Percentiles rank a stretch among this genome's conserved stretches.
phyloP scores from a whole-genome alignment of 345 rosid genomes.

The Litchi chinensis region DNA sequence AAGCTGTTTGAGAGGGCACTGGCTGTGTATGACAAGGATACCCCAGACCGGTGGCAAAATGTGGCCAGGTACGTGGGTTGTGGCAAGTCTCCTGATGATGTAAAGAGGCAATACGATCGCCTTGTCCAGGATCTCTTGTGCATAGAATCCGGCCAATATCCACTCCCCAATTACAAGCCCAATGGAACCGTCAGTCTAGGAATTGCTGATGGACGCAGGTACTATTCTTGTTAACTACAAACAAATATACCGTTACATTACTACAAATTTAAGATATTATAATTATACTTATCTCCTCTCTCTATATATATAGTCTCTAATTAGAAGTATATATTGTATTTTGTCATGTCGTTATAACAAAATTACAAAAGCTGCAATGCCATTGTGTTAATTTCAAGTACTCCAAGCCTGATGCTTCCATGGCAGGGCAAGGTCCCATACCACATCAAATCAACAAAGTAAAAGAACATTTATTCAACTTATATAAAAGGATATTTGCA shows the following conservation, averaged over 20 bases:
- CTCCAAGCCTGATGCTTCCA: neutral
- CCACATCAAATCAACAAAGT: no score
- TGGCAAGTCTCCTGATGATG: slow-evolving; percentile 72
- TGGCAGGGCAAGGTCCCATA: neutral
- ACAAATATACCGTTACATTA: no score
- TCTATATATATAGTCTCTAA: no score
- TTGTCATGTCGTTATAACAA: neutral
- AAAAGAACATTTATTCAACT: no score
- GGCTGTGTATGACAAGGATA: slow-evolving; percentile 76
- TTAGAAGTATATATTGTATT: no score
- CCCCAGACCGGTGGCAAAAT: slow-evolving; percentile 95
- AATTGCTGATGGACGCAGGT: slow-evolving; percentile 47
- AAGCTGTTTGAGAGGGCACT: slow-evolving; percentile 86
- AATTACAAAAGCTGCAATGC: slow-evolving; percentile 11
- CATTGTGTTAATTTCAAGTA: slow-evolving; percentile 10
- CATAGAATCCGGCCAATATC: slow-evolving; percentile 72
- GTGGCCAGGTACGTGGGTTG: slow-evolving; percentile 77
- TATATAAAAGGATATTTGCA: no score
- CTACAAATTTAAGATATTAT: no score
- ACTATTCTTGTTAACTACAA: neutral
- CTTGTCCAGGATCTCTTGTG: slow-evolving; percentile 74
- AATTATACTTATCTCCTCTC: no score
- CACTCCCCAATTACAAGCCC: slow-evolving; percentile 64
- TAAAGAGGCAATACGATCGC: slow-evolving; percentile 76
- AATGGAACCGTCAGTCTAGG: slow-evolving; percentile 37